A percentile compares a stretch with the other conserved stretches of the same genome.
Conservation (phyloP, 768 basidiomycete species). For the Pleurotus salmoneostramineus region DNA sequence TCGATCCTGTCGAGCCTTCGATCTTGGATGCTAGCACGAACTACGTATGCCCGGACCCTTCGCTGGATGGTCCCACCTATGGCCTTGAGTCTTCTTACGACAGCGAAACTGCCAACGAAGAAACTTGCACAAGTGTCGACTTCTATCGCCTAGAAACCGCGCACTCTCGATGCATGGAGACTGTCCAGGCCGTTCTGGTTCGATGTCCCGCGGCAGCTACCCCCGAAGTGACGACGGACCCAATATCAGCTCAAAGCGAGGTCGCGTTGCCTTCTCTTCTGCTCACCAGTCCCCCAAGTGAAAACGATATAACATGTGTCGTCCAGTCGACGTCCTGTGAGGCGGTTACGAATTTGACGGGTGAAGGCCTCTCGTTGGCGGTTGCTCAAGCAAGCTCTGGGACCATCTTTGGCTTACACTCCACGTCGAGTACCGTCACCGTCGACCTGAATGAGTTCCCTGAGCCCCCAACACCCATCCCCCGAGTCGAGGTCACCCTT, state of each 20-base stretch:
- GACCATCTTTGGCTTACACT: conserved; percentile 26
- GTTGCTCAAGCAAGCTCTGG: conserved; percentile 32
- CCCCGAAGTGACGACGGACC: neutral
- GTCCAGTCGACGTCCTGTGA: neutral
- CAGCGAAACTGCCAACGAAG: neutral
- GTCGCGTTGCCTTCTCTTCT: too few species aligned
- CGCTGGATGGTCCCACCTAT: neutral
- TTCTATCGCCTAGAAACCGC: neutral
- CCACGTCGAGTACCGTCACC: conserved; percentile 33
- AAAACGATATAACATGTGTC: too few species aligned
- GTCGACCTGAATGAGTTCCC: conserved; percentile 46
- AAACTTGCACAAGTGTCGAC: conserved; percentile 8
- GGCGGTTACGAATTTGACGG: neutral
- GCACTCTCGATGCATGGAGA: neutral
- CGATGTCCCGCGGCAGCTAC: neutral
- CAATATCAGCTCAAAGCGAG: too few species aligned
- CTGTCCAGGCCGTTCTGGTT: neutral
- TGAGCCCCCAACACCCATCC: conserved; percentile 27
- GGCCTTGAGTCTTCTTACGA: neutral
- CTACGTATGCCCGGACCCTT: neutral
- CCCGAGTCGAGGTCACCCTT: conserved; percentile 24
- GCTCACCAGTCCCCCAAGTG: too few species aligned
- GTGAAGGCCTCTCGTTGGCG: conserved; percentile 20
- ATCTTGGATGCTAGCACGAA: neutral
- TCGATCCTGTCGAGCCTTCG: neutral